These are phyloP conservation scores for Yarrowia keelungensis DNA, from an alignment of 805 yeast species.

Conservation along the genomic window DNA sequence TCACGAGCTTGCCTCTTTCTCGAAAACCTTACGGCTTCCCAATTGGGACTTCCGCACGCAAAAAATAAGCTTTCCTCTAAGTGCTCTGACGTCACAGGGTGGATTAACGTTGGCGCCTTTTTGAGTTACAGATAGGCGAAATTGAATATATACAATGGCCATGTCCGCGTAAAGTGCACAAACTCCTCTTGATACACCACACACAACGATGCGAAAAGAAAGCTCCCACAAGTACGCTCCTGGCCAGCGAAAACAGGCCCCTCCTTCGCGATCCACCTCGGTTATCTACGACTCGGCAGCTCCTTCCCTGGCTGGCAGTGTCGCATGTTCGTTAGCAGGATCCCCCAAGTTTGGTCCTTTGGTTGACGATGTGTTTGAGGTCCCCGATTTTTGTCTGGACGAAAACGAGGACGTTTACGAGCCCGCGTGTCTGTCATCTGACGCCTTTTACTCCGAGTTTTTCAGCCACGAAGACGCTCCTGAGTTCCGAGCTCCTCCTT, in stretches of 20 bases:
- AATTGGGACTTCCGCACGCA: constrained; percentile 5
- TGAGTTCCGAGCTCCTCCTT: neutral
- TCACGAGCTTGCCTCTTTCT: neutral
- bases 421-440: constrained; percentile 22
- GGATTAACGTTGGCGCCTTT: neutral
- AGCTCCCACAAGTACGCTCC: neutral
- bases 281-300: constrained; percentile 25
- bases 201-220: constrained; percentile 21
- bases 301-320: constrained; percentile 17
- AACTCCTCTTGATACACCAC: neutral
- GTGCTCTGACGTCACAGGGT: constrained; percentile 20
- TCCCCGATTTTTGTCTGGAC: constrained; percentile 18
- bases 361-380: constrained; percentile 4
- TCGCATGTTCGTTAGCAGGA: neutral
- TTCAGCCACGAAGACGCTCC: constrained; percentile 2
- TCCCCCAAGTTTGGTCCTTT: constrained; percentile 25
- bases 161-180: neutral
- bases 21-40: constrained; percentile 25
- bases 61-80: neutral
- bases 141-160: constrained; percentile 13
- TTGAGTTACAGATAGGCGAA: constrained; percentile 10
- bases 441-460: constrained; percentile 17
- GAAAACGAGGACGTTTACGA: constrained; percentile 14
- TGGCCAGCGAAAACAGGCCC: constrained; percentile 22
- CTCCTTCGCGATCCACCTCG: constrained; percentile 24